Conservation (phyloP, 306 rosid genomes). For the Castanea mollissima region DNA sequence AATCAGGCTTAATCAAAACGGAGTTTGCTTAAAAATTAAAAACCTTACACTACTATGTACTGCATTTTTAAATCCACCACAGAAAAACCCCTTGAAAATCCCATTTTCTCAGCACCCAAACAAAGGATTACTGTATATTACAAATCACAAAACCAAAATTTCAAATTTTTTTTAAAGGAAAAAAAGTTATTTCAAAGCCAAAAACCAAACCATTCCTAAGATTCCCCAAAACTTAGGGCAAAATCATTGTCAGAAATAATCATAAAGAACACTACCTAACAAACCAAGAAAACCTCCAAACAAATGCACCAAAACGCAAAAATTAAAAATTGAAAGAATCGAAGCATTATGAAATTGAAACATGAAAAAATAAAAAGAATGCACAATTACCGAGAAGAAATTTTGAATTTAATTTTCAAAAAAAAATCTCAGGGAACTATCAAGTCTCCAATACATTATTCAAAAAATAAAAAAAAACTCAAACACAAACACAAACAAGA, state of each 20-base stretch:
- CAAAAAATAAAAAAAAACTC: neutral
- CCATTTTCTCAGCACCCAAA: neutral
- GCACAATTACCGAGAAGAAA: neutral
- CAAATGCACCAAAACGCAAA: neutral
- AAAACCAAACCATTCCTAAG: neutral
- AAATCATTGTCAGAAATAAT: neutral
- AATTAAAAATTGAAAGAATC: neutral
- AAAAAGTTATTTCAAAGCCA: too few species aligned
- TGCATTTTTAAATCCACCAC: neutral
- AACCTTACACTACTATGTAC: neutral
- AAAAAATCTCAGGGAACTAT: neutral
- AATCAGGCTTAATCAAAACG: neutral
- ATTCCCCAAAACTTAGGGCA: neutral
- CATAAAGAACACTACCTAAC: neutral
- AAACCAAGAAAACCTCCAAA: neutral
- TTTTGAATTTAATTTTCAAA: neutral
- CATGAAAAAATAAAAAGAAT: neutral
- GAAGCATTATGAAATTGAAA: neutral
- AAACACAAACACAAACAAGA: neutral
- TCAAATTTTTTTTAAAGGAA: neutral
- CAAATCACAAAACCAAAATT: neutral
- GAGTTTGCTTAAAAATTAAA: neutral
- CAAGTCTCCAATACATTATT: neutral
- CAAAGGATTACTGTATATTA: neutral
- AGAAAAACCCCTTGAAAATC: neutral